phyloP scores from a whole-genome alignment of 805 yeast species.

The Phaffomyces thermotolerans region DNA sequence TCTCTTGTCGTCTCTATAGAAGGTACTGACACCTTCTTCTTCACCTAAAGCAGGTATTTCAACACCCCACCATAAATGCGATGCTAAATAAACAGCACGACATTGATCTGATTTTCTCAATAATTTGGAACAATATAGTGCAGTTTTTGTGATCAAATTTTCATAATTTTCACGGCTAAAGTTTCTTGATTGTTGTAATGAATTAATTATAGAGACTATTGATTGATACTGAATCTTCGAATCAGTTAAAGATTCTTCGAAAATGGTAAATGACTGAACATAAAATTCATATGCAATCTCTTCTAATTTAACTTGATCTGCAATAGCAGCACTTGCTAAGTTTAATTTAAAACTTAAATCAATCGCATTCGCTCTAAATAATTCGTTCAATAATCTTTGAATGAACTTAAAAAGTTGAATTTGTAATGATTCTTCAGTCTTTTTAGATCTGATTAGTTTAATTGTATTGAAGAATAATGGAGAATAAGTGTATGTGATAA shows the following conservation, averaged over 20 bases:
- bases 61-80: slow-evolving; percentile 93
- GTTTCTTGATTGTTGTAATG: slow-evolving; percentile 44
- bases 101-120: slow-evolving; percentile 93
- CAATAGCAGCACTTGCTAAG: slow-evolving; percentile 61
- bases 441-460: slow-evolving; percentile 41
- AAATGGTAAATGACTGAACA: slow-evolving; percentile 79
- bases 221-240: slow-evolving; percentile 49
- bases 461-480: slow-evolving; percentile 60
- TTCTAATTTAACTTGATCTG: slow-evolving; percentile 68
- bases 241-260: slow-evolving; percentile 58
- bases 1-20: slow-evolving; percentile 51
- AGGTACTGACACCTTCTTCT: slow-evolving; percentile 35
- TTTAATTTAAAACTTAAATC: slow-evolving; percentile 38
- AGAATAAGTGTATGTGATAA: slow-evolving; percentile 62
- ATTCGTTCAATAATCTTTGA: slow-evolving; percentile 61
- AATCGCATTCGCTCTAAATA: slow-evolving; percentile 33
- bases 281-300: slow-evolving; percentile 82
- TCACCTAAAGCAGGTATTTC: slow-evolving; percentile 45
- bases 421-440: slow-evolving; percentile 22
- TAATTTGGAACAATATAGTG: slow-evolving; percentile 81
- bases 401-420: slow-evolving; percentile 58
- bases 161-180: slow-evolving; percentile 67
- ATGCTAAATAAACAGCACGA: slow-evolving; percentile 77
- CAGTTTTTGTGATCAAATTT: slow-evolving; percentile 72
- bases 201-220: slow-evolving; percentile 41